Conservation (phyloP, 176 grass and related monocot species). For the Oryza glumipatula region DNA sequence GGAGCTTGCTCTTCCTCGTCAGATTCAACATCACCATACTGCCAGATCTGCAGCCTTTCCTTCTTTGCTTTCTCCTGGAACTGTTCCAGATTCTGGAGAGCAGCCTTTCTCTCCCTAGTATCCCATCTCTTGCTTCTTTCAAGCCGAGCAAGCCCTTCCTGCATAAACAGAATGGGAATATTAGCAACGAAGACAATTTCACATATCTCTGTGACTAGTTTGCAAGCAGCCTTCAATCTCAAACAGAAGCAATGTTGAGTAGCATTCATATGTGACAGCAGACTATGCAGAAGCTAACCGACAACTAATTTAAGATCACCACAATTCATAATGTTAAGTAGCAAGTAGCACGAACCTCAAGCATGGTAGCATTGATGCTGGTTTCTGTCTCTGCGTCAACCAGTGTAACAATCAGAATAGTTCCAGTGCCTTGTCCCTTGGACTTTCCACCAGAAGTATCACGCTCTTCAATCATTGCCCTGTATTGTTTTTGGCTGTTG, state of each 20-base stretch:
- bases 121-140: constrained; percentile 89
- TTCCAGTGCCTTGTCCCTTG: constrained; percentile 85
- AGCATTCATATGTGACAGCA: not conserved
- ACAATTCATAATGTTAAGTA: constrained; percentile 10
- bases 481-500: constrained; percentile 72
- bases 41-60: constrained; percentile 63
- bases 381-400: constrained; percentile 75
- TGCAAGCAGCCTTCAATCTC: not conserved
- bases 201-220: not conserved
- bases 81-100: constrained; percentile 72
- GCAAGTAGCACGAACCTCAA: constrained; percentile 65
- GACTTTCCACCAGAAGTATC: constrained; percentile 81
- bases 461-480: constrained; percentile 91
- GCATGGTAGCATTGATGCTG: constrained; percentile 91
- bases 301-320: not conserved
- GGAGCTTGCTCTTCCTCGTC: constrained; percentile 73
- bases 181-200: not conserved
- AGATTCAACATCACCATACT: constrained; percentile 69
- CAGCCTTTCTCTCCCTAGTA: constrained; percentile 56
- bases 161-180: constrained; percentile 12
- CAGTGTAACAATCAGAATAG: constrained; percentile 71
- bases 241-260: not conserved
- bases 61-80: constrained; percentile 83
- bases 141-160: constrained; percentile 82
- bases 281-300: constrained; percentile 18